Conservation (phyloP, 1,284 basidiomycete species). For the Ceratobasidium sp. region DNA sequence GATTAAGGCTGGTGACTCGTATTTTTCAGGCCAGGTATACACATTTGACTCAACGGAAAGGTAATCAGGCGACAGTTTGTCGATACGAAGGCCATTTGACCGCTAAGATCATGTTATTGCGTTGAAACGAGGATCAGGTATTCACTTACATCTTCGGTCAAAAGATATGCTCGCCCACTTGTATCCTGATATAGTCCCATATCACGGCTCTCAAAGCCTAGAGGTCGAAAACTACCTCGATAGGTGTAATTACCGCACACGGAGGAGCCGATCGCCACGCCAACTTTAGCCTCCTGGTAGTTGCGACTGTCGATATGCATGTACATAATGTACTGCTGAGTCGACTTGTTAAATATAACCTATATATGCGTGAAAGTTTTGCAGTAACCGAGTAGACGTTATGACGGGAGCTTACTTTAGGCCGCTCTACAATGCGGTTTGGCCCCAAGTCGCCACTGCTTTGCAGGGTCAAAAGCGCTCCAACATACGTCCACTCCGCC, state of each 20-base stretch:
- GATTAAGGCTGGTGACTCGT: slow-evolving; percentile 48
- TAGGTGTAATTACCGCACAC: slow-evolving; percentile 48
- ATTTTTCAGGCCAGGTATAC: slow-evolving; percentile 46
- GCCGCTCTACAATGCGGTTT: slow-evolving; percentile 47
- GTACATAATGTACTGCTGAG: slow-evolving; percentile 48
- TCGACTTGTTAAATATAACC: slow-evolving; percentile 45
- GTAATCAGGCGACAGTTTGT: slow-evolving; percentile 47
- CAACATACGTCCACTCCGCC: slow-evolving; percentile 48
- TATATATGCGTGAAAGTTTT: background rate
- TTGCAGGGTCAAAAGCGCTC: slow-evolving; percentile 45
- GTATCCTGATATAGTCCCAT: slow-evolving; percentile 50
- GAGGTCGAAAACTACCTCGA: slow-evolving; percentile 46
- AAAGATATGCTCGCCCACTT: slow-evolving; percentile 46
- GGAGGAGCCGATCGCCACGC: slow-evolving; percentile 47
- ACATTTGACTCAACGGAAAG: slow-evolving; percentile 46
- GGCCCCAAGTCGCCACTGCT: slow-evolving; percentile 49
- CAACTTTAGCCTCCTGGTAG: slow-evolving; percentile 50
- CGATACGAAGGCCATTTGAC: slow-evolving; percentile 47
- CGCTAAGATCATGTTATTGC: slow-evolving; percentile 36
- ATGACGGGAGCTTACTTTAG: slow-evolving; percentile 31
- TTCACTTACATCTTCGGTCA: slow-evolving; percentile 48
- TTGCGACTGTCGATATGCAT: slow-evolving; percentile 49
- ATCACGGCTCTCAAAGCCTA: slow-evolving; percentile 48
- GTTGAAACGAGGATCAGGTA: background rate
- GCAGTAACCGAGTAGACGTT: no score